These are phyloP conservation scores for Cryoendolithus antarcticus DNA, from an alignment of 2,329 filamentous ascomycete genomes.

Conservation along the genomic window DNA sequence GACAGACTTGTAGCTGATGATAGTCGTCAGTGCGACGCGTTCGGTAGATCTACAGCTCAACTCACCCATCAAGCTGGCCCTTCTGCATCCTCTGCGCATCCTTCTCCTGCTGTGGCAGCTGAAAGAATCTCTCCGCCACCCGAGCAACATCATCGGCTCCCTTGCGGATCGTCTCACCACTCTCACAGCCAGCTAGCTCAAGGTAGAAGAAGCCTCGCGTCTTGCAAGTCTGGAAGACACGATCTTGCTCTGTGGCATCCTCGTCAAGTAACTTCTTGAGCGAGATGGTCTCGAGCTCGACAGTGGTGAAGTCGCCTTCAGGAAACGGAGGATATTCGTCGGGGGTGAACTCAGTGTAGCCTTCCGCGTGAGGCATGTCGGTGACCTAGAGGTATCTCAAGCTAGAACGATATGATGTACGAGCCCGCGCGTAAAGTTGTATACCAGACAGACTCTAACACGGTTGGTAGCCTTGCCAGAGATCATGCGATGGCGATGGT, in stretches of 20 bases:
- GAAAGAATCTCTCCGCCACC: conserved; percentile 35
- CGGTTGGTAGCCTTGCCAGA: too few relatives aligned
- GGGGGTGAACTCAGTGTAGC: conserved; percentile 19
- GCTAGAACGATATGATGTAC: too few relatives aligned
- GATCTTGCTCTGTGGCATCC: conserved; percentile 24
- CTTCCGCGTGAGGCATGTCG: conserved; percentile 21
- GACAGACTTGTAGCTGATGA: conserved; percentile 22
- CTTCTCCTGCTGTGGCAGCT: conserved; percentile 36
- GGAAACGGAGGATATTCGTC: conserved; percentile 30
- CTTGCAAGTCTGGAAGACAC: conserved; percentile 30
- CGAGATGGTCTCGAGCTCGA: conserved; percentile 25
- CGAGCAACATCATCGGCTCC: conserved; percentile 17
- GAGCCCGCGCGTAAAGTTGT: too few relatives aligned
- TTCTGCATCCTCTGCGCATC: conserved; percentile 3
- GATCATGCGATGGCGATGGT: too few relatives aligned
- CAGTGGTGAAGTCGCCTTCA: conserved; percentile 13
- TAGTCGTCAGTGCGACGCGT: too few relatives aligned
- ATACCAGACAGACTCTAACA: too few relatives aligned
- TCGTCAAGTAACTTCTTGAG: conserved; percentile 26
- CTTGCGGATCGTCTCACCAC: conserved; percentile 17
- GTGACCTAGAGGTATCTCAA: too few relatives aligned
- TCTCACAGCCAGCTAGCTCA: conserved; percentile 27
- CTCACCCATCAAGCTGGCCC: conserved; percentile 13
- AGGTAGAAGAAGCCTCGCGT: conserved; percentile 47
- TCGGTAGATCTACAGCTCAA: too few relatives aligned